Base-by-base conservation (phyloP, 1,284 basidiomycete species). In the Naganishia sp. region DNA sequence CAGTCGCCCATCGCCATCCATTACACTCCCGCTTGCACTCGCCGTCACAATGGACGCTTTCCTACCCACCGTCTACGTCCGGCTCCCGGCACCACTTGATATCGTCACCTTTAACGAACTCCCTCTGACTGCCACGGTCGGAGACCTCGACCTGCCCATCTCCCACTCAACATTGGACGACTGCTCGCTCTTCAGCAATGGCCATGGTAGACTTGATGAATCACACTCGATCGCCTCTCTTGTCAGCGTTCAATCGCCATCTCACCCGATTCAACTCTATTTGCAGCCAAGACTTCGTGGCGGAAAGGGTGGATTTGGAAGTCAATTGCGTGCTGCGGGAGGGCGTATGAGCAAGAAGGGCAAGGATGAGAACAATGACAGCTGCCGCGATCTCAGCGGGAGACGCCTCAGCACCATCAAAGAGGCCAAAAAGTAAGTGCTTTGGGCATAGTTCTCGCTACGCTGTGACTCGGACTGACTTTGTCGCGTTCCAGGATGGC, bases 311-410 rank as follows among this genome's bases (percentile, higher is more conserved):
- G 95, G 95, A 59, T 99, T 99, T 76, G 95, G 96, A 9, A 90
- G 90, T 28, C 94, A 97, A 83, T 84, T 99, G 70, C 87, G 95
- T 76, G 95, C 96, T 0, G 94, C 94, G 23, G 95, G 95, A 71
- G 95, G 95, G 10, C 87, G 94, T 49, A 99, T 99, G 96, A 93
- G 90, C 74, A 88, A 93, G 82, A 95, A 94, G 84, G 92, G 90
- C 45, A 63, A 67, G 44, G 59, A 64, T n/a, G 91, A 84, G 75
- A 98, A 98, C 81, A 94, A 93, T 72, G 94, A 98, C 78, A 91
- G 90, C 9, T 99, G 95, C 78, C 83, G 95, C 52, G 96, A 99
- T 75, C 83, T 99, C 55, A 93, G 86, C 70, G 95, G 95, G 0
- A 83, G 95, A 61, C 83, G 94, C 64, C 81, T 99, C 31, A 93